Percentiles rank a stretch among this genome's conserved stretches.
Evolutionary conservation across 768 basidiomycete species (phyloP).

Genomic region (Leccinum pellstonianum): DNA sequence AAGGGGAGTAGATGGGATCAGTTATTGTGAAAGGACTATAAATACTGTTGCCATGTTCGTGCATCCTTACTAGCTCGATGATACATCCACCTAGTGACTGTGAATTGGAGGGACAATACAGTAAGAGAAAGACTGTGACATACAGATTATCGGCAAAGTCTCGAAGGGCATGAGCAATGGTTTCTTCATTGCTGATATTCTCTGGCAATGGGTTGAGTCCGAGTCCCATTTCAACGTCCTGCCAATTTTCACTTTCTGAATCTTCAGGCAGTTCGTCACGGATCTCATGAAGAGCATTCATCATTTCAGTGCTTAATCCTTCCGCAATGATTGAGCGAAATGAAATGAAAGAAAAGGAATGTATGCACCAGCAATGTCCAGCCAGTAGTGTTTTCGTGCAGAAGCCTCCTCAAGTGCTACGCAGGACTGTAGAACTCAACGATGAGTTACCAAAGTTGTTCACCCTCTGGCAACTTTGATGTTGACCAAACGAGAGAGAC

Average conservation of each 20-base stretch:
- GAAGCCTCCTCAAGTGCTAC: background rate
- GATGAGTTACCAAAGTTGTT: no score
- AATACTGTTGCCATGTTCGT: background rate
- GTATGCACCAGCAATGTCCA: background rate
- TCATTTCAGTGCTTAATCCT: background rate
- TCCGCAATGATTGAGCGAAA: no score
- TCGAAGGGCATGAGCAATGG: background rate
- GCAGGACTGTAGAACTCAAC: no score
- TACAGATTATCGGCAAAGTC: background rate
- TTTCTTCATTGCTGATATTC: background rate
- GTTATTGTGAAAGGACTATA: background rate
- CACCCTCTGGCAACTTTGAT: no score
- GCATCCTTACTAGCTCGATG: background rate
- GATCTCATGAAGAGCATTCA: background rate
- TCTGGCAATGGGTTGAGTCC: background rate
- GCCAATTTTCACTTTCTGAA: no score
- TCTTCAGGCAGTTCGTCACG: background rate
- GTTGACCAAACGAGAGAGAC: no score
- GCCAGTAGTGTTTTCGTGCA: background rate
- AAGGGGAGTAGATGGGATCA: background rate
- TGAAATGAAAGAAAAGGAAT: no score
- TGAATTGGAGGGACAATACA: background rate
- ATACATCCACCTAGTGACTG: background rate
- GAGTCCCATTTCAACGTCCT: no score
- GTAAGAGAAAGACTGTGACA: background rate